Evolutionary conservation across 2,329 filamentous ascomycete genomes (phyloP).

Genomic region (Ophidiomyces ophidiicola): DNA sequence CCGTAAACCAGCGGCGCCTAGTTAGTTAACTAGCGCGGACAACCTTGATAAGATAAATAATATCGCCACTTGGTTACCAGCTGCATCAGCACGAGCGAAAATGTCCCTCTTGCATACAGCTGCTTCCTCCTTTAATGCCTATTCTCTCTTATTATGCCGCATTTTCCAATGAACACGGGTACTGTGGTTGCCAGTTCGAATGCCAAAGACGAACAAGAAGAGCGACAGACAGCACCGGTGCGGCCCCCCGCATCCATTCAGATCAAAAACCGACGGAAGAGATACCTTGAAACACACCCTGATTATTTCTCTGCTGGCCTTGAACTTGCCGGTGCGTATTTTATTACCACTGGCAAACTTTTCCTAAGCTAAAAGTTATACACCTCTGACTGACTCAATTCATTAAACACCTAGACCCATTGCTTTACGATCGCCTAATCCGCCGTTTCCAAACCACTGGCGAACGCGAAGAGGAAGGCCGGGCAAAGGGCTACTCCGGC

Average conservation of each 20-base stretch:
- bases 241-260: conserved; percentile 37
- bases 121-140: background rate
- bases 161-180: conserved; percentile 27
- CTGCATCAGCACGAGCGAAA: background rate
- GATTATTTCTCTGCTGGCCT: conserved; percentile 56
- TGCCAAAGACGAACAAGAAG: conserved; percentile 8
- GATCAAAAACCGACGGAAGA: conserved; percentile 63
- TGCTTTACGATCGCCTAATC: conserved; percentile 71
- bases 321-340: conserved; percentile 48
- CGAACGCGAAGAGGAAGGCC: conserved; percentile 63
- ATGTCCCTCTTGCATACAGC: background rate
- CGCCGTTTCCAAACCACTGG: conserved; percentile 60
- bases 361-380: too few species aligned
- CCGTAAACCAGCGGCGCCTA: too few species aligned
- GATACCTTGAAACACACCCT: conserved; percentile 60
- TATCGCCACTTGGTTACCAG: background rate
- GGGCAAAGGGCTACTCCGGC: conserved; percentile 63
- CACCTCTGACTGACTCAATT: background rate
- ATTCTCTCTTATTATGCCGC: conserved; percentile 21
- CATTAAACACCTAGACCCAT: conserved; percentile 44
- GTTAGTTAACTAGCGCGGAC: too few species aligned
- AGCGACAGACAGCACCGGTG: conserved; percentile 9
- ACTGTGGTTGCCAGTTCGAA: conserved; percentile 12
- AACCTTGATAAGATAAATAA: too few species aligned
- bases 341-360: conserved; percentile 10